Percentiles rank a stretch among this genome's conserved stretches.
Evolutionary conservation across 2,329 filamentous ascomycete species (phyloP).

Genomic region (Trichophyton rubrum): DNA sequence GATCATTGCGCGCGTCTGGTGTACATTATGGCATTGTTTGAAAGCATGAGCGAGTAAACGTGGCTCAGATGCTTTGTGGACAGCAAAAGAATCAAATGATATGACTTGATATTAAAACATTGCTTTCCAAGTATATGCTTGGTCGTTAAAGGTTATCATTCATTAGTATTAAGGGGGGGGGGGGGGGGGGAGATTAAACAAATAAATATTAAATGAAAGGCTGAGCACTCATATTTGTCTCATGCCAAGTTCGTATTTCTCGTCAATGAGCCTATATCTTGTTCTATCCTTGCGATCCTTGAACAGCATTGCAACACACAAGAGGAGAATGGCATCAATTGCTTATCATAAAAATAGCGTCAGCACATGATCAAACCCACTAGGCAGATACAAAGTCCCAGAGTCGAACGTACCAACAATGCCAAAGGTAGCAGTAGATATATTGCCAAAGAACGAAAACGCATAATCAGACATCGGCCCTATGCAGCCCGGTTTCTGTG

Average conservation of each 20-base stretch:
- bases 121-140: neutral
- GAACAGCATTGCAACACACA: slow-evolving; percentile 61
- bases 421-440: slow-evolving; percentile 70
- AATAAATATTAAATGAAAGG: too few relatives aligned
- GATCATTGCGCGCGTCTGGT: neutral
- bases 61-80: neutral
- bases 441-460: slow-evolving; percentile 58
- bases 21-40: neutral
- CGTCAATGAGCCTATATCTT: slow-evolving; percentile 66
- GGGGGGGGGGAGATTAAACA: too few relatives aligned
- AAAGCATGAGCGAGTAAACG: neutral
- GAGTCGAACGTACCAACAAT: slow-evolving; percentile 48
- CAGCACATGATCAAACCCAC: neutral
- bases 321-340: slow-evolving; percentile 54
- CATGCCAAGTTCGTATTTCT: slow-evolving; percentile 46
- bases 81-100: neutral
- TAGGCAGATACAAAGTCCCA: too few relatives aligned
- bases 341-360: slow-evolving; percentile 27
- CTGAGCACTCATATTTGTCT: neutral
- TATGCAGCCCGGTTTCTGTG: slow-evolving; percentile 57
- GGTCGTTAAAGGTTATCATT: neutral
- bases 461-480: slow-evolving; percentile 54
- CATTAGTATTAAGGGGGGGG: too few relatives aligned
- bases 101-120: neutral
- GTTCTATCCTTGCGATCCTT: slow-evolving; percentile 71